Conservation (phyloP, 2,329 filamentous ascomycete species). For the Malbranchea zuffiana region DNA sequence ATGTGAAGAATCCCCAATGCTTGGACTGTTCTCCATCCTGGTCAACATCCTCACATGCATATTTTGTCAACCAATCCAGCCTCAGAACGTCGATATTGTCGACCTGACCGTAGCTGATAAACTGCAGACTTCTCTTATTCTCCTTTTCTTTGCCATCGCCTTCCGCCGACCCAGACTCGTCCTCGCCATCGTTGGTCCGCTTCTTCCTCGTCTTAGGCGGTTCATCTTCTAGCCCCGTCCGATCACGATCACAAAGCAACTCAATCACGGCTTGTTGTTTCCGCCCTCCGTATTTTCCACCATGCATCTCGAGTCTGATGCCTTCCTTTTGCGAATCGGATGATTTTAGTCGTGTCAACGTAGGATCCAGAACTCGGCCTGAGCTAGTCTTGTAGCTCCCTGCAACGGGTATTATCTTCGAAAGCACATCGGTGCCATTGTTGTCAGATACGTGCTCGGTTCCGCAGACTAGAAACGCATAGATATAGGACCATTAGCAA, state of each 20-base stretch:
- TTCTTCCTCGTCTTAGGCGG: conserved; percentile 19
- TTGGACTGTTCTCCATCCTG: conserved; percentile 33
- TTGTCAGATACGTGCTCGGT: conserved; percentile 12
- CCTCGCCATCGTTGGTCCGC: conserved; percentile 19
- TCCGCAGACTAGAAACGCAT: conserved; percentile 15
- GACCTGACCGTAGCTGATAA: conserved; percentile 58
- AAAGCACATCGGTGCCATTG: conserved; percentile 18
- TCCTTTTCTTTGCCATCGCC: conserved; percentile 25
- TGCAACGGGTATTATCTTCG: conserved; percentile 24
- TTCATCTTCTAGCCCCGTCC: conserved; percentile 56
- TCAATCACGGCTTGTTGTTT: conserved; percentile 66
- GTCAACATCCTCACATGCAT: conserved; percentile 55
- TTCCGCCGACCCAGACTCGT: conserved; percentile 20
- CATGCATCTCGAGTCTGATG: conserved; percentile 55
- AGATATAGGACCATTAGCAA: neutral
- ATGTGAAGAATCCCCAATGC: conserved; percentile 94
- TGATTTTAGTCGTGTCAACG: conserved; percentile 50
- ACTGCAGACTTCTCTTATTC: conserved; percentile 53
- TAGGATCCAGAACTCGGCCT: conserved; percentile 39
- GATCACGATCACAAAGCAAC: conserved; percentile 66
- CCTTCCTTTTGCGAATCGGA: conserved; percentile 59
- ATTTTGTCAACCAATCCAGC: conserved; percentile 76
- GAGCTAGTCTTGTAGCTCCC: conserved; percentile 19
- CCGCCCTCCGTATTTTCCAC: conserved; percentile 33
- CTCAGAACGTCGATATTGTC: conserved; percentile 55